Evolutionary conservation across 2,329 filamentous ascomycete species (phyloP).

Genomic region (Claviceps sorghi): DNA sequence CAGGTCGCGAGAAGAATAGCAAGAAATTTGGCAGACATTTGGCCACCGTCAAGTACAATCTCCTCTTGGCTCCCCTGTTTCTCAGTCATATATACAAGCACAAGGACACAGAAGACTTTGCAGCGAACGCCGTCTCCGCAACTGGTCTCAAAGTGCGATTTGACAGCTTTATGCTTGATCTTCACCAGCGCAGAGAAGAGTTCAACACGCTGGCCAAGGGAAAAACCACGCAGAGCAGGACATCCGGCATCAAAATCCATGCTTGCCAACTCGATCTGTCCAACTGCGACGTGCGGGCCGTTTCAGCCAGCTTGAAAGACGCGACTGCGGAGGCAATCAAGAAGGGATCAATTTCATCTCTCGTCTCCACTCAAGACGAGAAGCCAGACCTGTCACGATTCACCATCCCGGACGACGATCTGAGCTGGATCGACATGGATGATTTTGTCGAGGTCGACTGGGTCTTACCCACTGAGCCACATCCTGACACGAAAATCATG

Average conservation of each 20-base stretch:
- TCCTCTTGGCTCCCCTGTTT: conserved; percentile 82
- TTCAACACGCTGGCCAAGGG: conserved; percentile 71
- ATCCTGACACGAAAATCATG: conserved; percentile 86
- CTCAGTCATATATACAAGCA: conserved; percentile 97
- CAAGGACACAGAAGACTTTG: conserved; percentile 81
- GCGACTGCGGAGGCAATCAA: conserved; percentile 66
- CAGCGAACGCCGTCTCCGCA: conserved; percentile 63
- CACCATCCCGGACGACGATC: conserved; percentile 87
- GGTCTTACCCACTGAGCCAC: conserved; percentile 79
- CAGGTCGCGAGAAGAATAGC: conserved; percentile 84
- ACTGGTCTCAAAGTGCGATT: conserved; percentile 94
- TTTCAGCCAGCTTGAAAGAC: conserved; percentile 78
- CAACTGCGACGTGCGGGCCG: conserved; percentile 78
- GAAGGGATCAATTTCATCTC: conserved; percentile 35
- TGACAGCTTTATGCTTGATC: conserved; percentile 92
- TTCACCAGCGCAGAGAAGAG: conserved; percentile 87
- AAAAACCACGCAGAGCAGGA: conserved; percentile 61
- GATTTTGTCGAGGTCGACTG: conserved; percentile 97
- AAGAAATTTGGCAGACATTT: conserved; percentile 97
- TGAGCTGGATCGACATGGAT: conserved; percentile 98
- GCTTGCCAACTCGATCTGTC: conserved; percentile 86
- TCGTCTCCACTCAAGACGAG: conserved; percentile 39
- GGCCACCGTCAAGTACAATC: conserved; percentile 96
- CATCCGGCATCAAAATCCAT: conserved; percentile 90
- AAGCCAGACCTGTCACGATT: conserved; percentile 71